Conservation (phyloP, 805 yeast genomes). For the Vanderwaltozyma verrucispora region DNA sequence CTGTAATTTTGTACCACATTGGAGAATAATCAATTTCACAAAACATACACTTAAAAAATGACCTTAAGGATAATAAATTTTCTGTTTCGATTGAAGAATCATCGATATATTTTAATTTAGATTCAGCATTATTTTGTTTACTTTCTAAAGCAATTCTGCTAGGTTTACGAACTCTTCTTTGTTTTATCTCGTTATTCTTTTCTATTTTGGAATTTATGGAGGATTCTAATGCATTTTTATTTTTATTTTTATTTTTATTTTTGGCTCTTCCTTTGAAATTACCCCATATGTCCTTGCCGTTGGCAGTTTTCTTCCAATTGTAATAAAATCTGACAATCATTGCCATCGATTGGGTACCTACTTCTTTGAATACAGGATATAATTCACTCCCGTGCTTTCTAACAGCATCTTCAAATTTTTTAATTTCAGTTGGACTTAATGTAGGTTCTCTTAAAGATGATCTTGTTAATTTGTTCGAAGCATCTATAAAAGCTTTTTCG, state of each 20-base stretch:
- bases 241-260: slow-evolving; percentile 33
- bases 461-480: slow-evolving; percentile 42
- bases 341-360: slow-evolving; percentile 61
- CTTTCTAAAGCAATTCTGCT: slow-evolving; percentile 7
- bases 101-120: slow-evolving; percentile 30
- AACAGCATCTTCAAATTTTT: slow-evolving; percentile 66
- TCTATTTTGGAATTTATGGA: not conserved
- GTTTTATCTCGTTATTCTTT: not conserved
- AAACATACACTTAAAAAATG: slow-evolving; percentile 54
- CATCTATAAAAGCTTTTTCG: slow-evolving; percentile 35
- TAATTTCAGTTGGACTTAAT: slow-evolving; percentile 50
- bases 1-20: slow-evolving; percentile 28
- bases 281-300: slow-evolving; percentile 76
- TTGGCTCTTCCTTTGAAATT: slow-evolving; percentile 60
- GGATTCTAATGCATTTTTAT: not conserved
- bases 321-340: slow-evolving; percentile 83
- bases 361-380: slow-evolving; percentile 58
- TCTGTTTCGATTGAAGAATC: slow-evolving; percentile 51
- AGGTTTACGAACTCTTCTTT: slow-evolving; percentile 5
- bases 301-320: slow-evolving; percentile 79
- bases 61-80: slow-evolving; percentile 33
- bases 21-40: slow-evolving; percentile 40
- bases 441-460: slow-evolving; percentile 67
- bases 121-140: slow-evolving; percentile 1
- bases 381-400: slow-evolving; percentile 66